Base-by-base conservation (phyloP, 2,329 filamentous ascomycete genomes). In the Phialocephala subalpina region DNA sequence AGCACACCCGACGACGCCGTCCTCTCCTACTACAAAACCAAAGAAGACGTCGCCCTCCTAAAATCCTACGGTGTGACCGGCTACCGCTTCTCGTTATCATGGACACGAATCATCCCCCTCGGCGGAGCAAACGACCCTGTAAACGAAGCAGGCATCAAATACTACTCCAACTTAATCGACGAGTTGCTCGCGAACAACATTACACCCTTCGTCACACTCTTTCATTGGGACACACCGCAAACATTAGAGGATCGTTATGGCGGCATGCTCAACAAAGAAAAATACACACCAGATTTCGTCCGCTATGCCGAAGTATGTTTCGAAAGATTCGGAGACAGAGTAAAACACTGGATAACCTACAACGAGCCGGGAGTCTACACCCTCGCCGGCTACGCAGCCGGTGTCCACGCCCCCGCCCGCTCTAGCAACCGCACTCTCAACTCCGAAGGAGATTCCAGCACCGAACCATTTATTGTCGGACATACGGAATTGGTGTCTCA, bases 311-410 rank as follows among this genome's bases (percentile, higher is more conserved):
- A 90, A 68, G 82, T 93, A 56, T 84, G 92, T 74, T 96, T 93
- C 81, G 84, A 90, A 76, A 86, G 88, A 1, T 84, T 96, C 7
- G 70, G 71, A 60, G 85, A 88, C 68, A 90, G 89, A 77, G 92
- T 93, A 75, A 93, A 93, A 82, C 85, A 92, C 80, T 97, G 92
- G 93, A 92, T 94, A 77, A 95, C 92, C 27, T 93, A 94, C 81
- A 95, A 95, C 77, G 92, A 97, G 81, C 93, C 93, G 6, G 95
- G 91, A 87, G 95, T 92, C 79, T 92, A 88, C 72, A 87, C 90
- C 65, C 89, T 95, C 65, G 86, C 95, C 38, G 93, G 92, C 45
- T 95, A 94, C 80, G 91, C 85, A 76, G 87, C 86, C 36, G 93
- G 93, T 42, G 82, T 87, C 67, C 93, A 93, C 75, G 93, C 93